Base-by-base conservation (phyloP, 176 grass and related monocot species). In the Ananas comosus region DNA sequence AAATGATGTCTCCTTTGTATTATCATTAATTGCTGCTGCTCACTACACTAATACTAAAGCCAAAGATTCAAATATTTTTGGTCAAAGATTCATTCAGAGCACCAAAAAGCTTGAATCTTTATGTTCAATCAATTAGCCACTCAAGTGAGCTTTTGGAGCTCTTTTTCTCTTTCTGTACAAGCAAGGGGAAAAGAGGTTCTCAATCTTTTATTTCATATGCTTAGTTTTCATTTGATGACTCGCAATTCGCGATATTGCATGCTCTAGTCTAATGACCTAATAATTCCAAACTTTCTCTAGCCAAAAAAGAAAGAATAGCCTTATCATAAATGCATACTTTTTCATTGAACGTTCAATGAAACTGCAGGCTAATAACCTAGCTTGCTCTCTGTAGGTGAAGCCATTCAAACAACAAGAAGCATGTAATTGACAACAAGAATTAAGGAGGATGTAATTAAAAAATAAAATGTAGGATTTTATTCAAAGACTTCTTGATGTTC, bases 31-130 rank as follows among this genome's bases (percentile, higher is more conserved):
- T 49, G 53, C 67, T 77, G 84, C 84, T 80, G 73, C 68, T 78
- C 25, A 58, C 11, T 57, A 75, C 14, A 51, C 65, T 57, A 51
- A 51, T 72, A 33, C 29, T 69, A 81, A 80, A 83, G 79, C 9
- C 48, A 4, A 76, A 64, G 81, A 79, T 88, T 85, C 74, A 86
- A 75, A 79, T 69, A 33, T 51, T n/a, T 22, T 50, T 74, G 74
- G 91, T 88, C 85, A 85, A 77, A 91, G 87, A 83, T 96, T 85
- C 80, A 85, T 70, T 75, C 52, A 58, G 24, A 66, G 49, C 29
- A 21, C 14, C 81, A 29, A 70, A 87, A 77, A 72, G 76, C 13
- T 70, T 49, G 74, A 24, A 81, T 81, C 84, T 88, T 91, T 90
- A 76, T 48, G 73, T 76, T 87, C 73, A 87, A 87, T 95, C 78